Evolutionary conservation across 768 basidiomycete species (phyloP).

Genomic region (Rhizopogon sp.): DNA sequence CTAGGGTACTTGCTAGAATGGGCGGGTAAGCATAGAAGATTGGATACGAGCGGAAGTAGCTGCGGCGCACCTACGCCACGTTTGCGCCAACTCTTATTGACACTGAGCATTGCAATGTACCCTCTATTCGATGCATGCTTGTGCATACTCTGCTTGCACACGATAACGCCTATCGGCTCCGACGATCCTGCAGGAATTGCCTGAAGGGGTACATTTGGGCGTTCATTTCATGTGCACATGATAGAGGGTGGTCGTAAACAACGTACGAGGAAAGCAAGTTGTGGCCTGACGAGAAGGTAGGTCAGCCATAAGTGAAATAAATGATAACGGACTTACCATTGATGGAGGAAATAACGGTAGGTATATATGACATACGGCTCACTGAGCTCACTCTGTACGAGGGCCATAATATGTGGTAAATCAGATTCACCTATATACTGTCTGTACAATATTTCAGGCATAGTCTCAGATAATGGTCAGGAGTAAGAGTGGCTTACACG

Average conservation of each 20-base stretch:
- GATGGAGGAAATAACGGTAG: conserved; percentile 93
- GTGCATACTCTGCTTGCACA: conserved; percentile 96
- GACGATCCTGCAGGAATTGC: conserved; percentile 26
- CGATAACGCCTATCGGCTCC: conserved; percentile 83
- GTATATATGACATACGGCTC: conserved; percentile 97
- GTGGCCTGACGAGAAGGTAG: conserved; percentile 54
- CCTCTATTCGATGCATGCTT: conserved; percentile 72
- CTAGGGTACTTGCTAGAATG: conserved; percentile 72
- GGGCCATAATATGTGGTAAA: conserved; percentile 76
- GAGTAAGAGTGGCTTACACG: conserved; percentile 3
- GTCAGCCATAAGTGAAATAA: conserved; percentile 5
- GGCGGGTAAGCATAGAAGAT: not conserved
- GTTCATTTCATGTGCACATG: conserved; percentile 1
- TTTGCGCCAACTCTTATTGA: conserved; percentile 78
- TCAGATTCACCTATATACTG: conserved; percentile 74
- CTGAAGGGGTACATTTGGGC: conserved; percentile 3
- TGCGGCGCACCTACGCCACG: conserved; percentile 80
- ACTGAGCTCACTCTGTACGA: conserved; percentile 88
- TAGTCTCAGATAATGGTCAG: conserved; percentile 7
- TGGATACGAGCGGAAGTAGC: not conserved
- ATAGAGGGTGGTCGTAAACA: not conserved
- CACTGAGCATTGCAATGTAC: conserved; percentile 98
- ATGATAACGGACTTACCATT: conserved; percentile 63
- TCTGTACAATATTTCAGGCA: conserved; percentile 53
- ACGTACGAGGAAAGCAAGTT: conserved; percentile 75